Conservation (phyloP, 305 asterid species). For the Nicotiana rustica region DNA sequence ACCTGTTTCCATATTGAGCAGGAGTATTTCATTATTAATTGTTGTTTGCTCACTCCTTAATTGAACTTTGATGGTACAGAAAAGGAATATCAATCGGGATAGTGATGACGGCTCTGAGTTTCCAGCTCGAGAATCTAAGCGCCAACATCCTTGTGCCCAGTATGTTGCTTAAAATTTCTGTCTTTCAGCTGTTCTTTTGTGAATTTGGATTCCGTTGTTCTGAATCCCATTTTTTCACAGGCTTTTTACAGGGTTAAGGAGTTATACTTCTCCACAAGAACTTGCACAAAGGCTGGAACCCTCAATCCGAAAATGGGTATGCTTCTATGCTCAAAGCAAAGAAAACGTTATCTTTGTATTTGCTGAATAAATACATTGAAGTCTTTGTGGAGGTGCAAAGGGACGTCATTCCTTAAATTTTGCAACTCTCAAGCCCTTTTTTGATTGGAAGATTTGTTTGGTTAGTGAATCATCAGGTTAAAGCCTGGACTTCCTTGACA, state of each 20-base stretch:
- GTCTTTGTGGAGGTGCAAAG: constrained; percentile 11
- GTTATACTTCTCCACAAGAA: constrained; percentile 56
- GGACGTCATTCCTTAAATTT: neutral
- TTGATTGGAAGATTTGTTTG: neutral
- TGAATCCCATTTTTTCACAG: constrained; percentile 45
- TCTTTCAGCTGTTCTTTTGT: neutral
- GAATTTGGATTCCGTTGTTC: neutral
- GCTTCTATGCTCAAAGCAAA: constrained; percentile 32
- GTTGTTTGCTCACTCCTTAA: neutral
- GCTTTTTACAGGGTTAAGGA: constrained; percentile 50
- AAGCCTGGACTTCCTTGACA: constrained; percentile 6
- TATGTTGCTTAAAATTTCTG: constrained; percentile 42
- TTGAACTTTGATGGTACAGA: constrained; percentile 66
- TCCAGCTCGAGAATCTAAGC: constrained; percentile 52
- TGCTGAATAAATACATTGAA: neutral
- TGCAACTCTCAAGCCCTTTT: neutral
- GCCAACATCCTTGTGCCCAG: constrained; percentile 48
- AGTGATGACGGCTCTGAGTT: constrained; percentile 61
- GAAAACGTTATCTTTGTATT: neutral
- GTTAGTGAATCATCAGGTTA: constrained; percentile 9
- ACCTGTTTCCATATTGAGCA: constrained; percentile 37
- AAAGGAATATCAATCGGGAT: constrained; percentile 58
- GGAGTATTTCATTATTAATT: neutral
- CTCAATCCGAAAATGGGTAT: constrained; percentile 63
- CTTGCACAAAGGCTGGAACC: constrained; percentile 61